Percentiles rank a stretch among this genome's conserved stretches.
These are phyloP conservation scores for Panellus pusillus DNA, from an alignment of 768 basidiomycete genomes.

Conservation along the genomic window DNA sequence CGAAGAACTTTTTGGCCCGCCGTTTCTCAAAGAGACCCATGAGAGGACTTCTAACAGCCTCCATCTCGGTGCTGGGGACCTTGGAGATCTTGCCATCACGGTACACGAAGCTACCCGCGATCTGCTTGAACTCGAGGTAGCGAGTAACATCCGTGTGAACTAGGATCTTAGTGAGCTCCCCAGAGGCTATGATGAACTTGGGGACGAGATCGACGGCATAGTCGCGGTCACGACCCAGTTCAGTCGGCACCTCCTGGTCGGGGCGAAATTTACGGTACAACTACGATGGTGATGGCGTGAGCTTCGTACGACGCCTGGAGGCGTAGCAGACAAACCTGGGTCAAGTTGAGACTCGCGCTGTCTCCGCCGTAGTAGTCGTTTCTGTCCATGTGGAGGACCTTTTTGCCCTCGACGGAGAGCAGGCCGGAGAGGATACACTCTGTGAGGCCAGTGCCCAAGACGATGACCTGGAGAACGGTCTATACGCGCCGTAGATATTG, in stretches of 20 bases:
- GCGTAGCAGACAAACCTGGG: constrained; percentile 66
- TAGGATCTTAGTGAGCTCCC: constrained; percentile 96
- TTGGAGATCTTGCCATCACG: constrained; percentile 96
- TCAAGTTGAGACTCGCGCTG: constrained; percentile 94
- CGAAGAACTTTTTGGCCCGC: constrained; percentile 97
- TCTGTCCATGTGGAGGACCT: constrained; percentile 97
- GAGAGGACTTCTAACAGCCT: constrained; percentile 90
- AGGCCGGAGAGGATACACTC: constrained; percentile 98
- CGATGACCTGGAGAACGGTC: constrained; percentile 62
- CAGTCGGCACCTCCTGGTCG: constrained; percentile 70
- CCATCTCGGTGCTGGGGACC: constrained; percentile 96
- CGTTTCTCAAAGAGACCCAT: constrained; percentile 99
- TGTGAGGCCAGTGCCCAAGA: constrained; percentile 95
- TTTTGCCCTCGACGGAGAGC: constrained; percentile 99
- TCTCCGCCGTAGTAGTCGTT: constrained; percentile 99
- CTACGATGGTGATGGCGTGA: constrained; percentile 40
- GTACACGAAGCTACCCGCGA: constrained; percentile 97
- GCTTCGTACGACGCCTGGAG: constrained; percentile 13
- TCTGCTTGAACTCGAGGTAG: constrained; percentile 99
- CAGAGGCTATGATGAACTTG: constrained; percentile 98
- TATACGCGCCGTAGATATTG: constrained; percentile 3
- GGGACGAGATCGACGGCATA: constrained; percentile 98
- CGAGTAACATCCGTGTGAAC: constrained; percentile 98
- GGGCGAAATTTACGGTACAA: constrained; percentile 94
- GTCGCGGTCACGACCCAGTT: constrained; percentile 95